A percentile compares a stretch with the other conserved stretches of the same genome.
Conservation (phyloP, 805 yeast genomes). For the Pichia kluyveri region DNA sequence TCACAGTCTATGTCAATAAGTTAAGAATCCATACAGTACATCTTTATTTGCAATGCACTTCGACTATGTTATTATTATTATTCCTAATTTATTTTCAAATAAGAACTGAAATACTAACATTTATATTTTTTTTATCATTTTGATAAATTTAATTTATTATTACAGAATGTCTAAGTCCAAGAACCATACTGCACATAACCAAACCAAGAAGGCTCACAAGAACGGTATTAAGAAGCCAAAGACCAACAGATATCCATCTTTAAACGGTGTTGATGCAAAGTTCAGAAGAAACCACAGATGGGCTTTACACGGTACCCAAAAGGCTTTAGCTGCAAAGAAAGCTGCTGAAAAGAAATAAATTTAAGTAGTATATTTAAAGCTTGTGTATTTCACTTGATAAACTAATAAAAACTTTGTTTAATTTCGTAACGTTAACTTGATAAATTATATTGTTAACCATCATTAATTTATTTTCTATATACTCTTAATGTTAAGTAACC, state of each 20-base stretch:
- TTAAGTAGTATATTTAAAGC: neutral
- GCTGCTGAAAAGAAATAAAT: slow-evolving; percentile 27
- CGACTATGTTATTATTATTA: no score
- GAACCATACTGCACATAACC: slow-evolving; percentile 99
- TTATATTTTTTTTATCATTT: neutral
- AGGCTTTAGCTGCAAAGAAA: slow-evolving; percentile 68
- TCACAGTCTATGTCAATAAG: no score
- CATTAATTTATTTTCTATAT: no score
- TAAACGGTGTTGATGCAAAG: slow-evolving; percentile 98
- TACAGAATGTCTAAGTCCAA: slow-evolving; percentile 88
- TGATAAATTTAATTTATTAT: neutral
- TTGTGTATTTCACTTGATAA: neutral
- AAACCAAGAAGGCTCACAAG: slow-evolving; percentile 99
- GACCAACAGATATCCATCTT: slow-evolving; percentile 96
- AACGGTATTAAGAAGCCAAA: slow-evolving; percentile 99
- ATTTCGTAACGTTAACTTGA: no score
- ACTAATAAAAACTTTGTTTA: neutral
- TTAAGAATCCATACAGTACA: no score
- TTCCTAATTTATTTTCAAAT: neutral
- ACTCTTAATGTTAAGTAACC: no score
- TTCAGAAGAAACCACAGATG: slow-evolving; percentile 99
- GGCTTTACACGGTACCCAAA: slow-evolving; percentile 97
- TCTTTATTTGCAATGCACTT: no score
- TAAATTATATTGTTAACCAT: no score
- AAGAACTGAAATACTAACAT: slow-evolving; percentile 4